These are phyloP conservation scores for Chlorella ohadii DNA, from an alignment of 139 green algal species.

Conservation along the genomic window DNA sequence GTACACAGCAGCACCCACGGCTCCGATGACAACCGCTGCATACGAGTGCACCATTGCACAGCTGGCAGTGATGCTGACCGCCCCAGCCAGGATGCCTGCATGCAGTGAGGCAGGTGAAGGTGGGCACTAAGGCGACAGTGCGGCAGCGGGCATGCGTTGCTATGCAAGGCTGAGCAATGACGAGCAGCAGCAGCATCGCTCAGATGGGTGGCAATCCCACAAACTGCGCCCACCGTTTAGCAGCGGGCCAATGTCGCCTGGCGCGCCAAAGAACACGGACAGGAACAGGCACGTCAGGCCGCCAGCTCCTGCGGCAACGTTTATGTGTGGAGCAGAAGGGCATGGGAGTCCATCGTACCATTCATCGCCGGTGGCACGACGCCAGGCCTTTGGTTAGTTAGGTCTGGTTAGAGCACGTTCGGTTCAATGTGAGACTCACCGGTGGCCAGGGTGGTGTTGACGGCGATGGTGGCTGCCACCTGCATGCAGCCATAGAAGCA, in stretches of 20 bases:
- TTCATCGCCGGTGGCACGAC: too few relatives aligned
- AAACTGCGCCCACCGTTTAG: conserved; percentile 63
- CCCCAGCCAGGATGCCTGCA: conserved; percentile 52
- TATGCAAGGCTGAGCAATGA: too few relatives aligned
- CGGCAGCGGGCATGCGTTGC: too few relatives aligned
- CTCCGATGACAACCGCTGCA: conserved; percentile 57
- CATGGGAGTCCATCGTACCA: too few relatives aligned
- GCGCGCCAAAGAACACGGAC: conserved; percentile 34
- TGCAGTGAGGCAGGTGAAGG: background rate
- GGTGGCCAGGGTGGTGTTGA: conserved; percentile 74
- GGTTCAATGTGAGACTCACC: too few relatives aligned
- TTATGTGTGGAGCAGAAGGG: background rate
- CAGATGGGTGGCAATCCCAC: too few relatives aligned
- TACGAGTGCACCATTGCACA: conserved; percentile 30
- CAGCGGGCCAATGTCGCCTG: conserved; percentile 49
- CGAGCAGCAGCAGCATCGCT: too few relatives aligned
- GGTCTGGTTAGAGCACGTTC: too few relatives aligned
- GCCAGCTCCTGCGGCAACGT: conserved; percentile 48
- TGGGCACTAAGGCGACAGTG: too few relatives aligned
- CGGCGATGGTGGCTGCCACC: conserved; percentile 53
- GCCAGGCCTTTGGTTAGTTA: too few relatives aligned
- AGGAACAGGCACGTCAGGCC: conserved; percentile 69
- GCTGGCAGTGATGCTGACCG: conserved; percentile 64
- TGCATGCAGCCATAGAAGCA: conserved; percentile 45
- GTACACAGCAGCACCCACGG: conserved; percentile 52